A percentile compares a stretch with the other conserved stretches of the same genome.
Conservation (phyloP, 2,329 filamentous ascomycete genomes). For the Fusarium graminum region DNA sequence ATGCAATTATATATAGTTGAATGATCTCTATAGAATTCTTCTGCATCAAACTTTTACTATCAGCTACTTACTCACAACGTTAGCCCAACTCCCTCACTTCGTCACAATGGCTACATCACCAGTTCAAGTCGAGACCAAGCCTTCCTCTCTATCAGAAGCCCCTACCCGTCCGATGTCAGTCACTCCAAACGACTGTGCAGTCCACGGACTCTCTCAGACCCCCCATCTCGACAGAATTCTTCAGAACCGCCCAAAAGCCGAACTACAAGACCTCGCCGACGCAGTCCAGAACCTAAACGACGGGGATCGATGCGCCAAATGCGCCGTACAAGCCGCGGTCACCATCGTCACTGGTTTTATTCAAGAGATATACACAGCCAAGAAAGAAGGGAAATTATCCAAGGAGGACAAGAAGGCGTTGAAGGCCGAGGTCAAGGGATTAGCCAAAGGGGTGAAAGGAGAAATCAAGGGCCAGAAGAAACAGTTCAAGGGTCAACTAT, state of each 20-base stretch:
- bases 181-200: conserved; percentile 11
- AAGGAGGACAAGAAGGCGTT: conserved; percentile 37
- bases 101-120: conserved; percentile 1
- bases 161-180: not conserved
- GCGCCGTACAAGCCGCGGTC: conserved; percentile 18
- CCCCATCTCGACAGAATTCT: conserved; percentile 31
- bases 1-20: not conserved
- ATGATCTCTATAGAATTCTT: not conserved
- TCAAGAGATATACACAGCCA: conserved; percentile 26
- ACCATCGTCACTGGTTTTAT: conserved; percentile 12
- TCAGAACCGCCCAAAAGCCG: conserved; percentile 14
- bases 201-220: conserved; percentile 18
- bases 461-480: conserved; percentile 14
- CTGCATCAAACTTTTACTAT: not conserved
- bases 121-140: not conserved
- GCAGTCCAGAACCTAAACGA: conserved; percentile 10
- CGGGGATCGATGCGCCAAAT: conserved; percentile 32
- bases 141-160: not conserved
- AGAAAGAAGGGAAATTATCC: conserved; percentile 31
- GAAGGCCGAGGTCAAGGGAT: conserved; percentile 32
- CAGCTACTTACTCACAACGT: too few relatives aligned
- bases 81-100: not conserved
- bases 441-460: conserved; percentile 23
- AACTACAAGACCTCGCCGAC: conserved; percentile 17
- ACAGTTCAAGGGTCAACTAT: conserved; percentile 10